phyloP scores from a whole-genome alignment of 2,329 filamentous ascomycete genomes.

The Conoideocrella luteorostrata region DNA sequence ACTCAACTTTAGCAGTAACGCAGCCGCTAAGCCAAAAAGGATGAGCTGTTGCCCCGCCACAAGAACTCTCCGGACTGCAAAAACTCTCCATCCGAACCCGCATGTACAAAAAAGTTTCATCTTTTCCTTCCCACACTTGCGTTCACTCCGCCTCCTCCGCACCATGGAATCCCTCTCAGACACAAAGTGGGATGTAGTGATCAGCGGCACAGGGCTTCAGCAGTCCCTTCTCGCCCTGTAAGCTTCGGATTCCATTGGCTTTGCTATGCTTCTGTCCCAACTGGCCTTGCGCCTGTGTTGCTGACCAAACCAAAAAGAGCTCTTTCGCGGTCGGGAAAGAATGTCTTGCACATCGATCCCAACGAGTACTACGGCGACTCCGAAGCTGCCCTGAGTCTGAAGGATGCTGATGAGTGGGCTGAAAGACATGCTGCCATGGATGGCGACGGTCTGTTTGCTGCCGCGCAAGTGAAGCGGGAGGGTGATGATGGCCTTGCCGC shows the following conservation, averaged over 20 bases:
- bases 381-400: conserved; percentile 78
- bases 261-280: neutral
- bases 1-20: conserved; percentile 16
- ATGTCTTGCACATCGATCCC: conserved; percentile 80
- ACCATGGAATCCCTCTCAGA: conserved; percentile 69
- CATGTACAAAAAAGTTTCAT: conserved; percentile 8
- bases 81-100: conserved; percentile 10
- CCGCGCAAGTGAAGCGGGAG: conserved; percentile 29
- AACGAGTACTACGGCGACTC: conserved; percentile 83
- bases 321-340: conserved; percentile 86
- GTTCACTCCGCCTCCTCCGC: conserved; percentile 12
- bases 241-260: conserved; percentile 31
- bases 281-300: conserved; percentile 24
- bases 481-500: conserved; percentile 42
- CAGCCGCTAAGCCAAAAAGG: conserved; percentile 7
- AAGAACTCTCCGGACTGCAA: conserved; percentile 9
- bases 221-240: conserved; percentile 77
- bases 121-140: conserved; percentile 14
- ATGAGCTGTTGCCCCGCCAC: neutral
- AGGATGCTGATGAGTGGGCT: conserved; percentile 74
- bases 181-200: conserved; percentile 71
- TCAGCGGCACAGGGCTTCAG: conserved; percentile 70
- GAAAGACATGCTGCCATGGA: conserved; percentile 26
- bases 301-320: conserved; percentile 55
- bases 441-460: conserved; percentile 19